Conservation (phyloP, 1,139 yeast species). For the Insectozyma bohioensis region DNA sequence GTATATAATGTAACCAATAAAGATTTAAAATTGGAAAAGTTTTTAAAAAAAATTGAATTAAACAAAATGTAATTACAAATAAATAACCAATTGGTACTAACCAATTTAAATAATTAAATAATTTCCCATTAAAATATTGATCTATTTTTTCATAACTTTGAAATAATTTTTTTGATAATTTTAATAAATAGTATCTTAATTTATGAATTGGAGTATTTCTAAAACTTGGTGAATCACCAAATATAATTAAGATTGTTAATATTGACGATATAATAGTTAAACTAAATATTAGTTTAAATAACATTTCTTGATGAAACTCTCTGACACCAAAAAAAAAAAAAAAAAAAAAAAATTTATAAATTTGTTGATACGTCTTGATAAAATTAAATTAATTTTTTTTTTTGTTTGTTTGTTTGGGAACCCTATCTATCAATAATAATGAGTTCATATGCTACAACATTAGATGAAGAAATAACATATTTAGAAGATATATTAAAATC, state of each 20-base stretch:
- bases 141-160: slow-evolving; percentile 12
- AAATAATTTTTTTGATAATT: slow-evolving; percentile 3
- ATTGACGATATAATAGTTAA: slow-evolving; percentile 10
- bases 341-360: too few species aligned
- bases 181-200: slow-evolving; percentile 15
- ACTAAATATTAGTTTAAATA: slow-evolving; percentile 11
- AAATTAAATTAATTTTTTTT: too few species aligned
- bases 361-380: too few species aligned
- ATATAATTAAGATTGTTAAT: slow-evolving; percentile 29
- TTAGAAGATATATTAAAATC: slow-evolving; percentile 31
- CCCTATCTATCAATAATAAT: too few species aligned
- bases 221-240: slow-evolving; percentile 56
- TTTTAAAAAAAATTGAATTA: slow-evolving; percentile 44
- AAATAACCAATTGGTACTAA: slow-evolving; percentile 52
- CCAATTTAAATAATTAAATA: slow-evolving; percentile 30
- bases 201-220: slow-evolving; percentile 34
- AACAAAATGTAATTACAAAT: slow-evolving; percentile 43
- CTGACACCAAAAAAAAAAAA: background rate
- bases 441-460: slow-evolving; percentile 15
- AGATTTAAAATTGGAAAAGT: slow-evolving; percentile 31
- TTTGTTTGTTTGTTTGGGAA: too few species aligned
- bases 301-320: background rate
- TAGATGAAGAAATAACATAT: slow-evolving; percentile 29
- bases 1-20: slow-evolving; percentile 12
- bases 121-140: slow-evolving; percentile 15